Conservation (phyloP, 768 basidiomycete species). For the Pleurotus sapidus region DNA sequence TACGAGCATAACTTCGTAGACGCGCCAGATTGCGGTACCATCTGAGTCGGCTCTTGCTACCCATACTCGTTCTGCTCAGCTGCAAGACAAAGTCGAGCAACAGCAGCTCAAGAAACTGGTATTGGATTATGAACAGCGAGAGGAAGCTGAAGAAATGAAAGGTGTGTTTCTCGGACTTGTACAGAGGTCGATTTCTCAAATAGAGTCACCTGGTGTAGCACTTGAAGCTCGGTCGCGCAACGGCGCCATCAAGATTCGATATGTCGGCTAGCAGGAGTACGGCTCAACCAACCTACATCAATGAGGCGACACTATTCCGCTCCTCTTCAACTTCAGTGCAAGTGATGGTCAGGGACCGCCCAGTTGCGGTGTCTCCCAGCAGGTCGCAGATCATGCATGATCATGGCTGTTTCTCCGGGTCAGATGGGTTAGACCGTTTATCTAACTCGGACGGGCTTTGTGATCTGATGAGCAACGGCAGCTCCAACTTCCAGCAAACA, state of each 20-base stretch:
- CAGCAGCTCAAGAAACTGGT: constrained; percentile 97
- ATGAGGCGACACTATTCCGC: neutral
- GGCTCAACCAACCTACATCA: neutral
- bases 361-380: too few species aligned
- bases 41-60: constrained; percentile 84
- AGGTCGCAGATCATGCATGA: too few species aligned
- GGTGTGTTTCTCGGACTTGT: constrained; percentile 33
- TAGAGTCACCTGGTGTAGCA: constrained; percentile 32
- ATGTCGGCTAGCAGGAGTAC: constrained; percentile 48
- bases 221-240: constrained; percentile 67
- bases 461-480: too few species aligned
- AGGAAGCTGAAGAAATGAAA: constrained; percentile 81
- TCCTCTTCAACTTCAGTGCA: neutral
- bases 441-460: too few species aligned
- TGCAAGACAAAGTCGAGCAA: constrained; percentile 94
- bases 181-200: neutral
- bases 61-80: constrained; percentile 87
- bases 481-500: too few species aligned
- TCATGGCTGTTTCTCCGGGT: too few species aligned
- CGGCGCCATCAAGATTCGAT: constrained; percentile 74
- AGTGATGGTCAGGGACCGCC: too few species aligned
- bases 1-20: constrained; percentile 37
- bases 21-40: constrained; percentile 87
- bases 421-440: too few species aligned
- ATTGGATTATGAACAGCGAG: constrained; percentile 85